Percentiles rank a stretch among this genome's conserved stretches.
Evolutionary conservation across 768 basidiomycete genomes (phyloP).

Genomic region (Kwoniella sp.): DNA sequence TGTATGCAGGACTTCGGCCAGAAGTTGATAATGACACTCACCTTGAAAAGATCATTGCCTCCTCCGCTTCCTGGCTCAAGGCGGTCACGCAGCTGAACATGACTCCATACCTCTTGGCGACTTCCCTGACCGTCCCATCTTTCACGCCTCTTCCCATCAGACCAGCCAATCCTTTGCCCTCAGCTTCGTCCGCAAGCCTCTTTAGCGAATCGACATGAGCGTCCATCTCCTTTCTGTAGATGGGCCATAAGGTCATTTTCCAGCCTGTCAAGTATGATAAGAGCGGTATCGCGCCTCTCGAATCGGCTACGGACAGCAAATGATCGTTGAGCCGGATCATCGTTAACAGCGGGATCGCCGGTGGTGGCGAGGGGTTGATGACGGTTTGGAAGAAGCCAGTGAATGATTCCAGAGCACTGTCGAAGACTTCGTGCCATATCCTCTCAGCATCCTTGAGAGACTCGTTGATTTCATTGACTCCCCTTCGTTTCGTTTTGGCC

Average conservation of each 20-base stretch:
- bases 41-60: constrained; percentile 97
- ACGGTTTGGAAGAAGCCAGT: constrained; percentile 72
- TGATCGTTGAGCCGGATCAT: constrained; percentile 91
- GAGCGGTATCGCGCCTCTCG: constrained; percentile 74
- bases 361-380: constrained; percentile 69
- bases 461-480: constrained; percentile 21
- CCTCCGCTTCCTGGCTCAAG: constrained; percentile 79
- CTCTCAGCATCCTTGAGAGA: constrained; percentile 48
- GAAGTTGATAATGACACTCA: constrained; percentile 57
- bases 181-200: constrained; percentile 73
- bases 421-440: constrained; percentile 90
- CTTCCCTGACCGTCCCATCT: constrained; percentile 68
- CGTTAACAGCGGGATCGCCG: constrained; percentile 74
- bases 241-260: constrained; percentile 86
- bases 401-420: constrained; percentile 83
- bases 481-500: constrained; percentile 9
- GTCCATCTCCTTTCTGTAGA: constrained; percentile 85
- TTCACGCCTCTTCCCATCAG: constrained; percentile 65
- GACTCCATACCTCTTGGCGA: constrained; percentile 74
- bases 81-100: constrained; percentile 82
- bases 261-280: constrained; percentile 78
- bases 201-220: constrained; percentile 80
- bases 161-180: constrained; percentile 44
- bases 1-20: no score
- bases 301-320: constrained; percentile 72